These are phyloP conservation scores for Ceratonia siliqua DNA, from an alignment of 306 rosid genomes.

Conservation along the genomic window DNA sequence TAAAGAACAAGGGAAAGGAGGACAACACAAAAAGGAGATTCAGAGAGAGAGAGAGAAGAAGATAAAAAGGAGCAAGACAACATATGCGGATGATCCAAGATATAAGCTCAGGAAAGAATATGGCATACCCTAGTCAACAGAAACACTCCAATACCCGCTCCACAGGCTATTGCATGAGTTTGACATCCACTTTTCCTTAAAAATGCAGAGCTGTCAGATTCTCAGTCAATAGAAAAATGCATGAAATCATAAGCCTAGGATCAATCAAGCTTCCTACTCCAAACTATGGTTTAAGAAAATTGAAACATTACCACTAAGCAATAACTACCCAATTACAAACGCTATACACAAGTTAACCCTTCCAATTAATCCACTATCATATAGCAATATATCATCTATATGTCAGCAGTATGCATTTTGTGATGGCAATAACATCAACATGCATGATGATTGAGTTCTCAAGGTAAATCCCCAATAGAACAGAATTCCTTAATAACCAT, in stretches of 20 bases:
- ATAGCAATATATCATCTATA: neutral
- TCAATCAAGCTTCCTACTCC: neutral
- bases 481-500: neutral
- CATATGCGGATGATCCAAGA: neutral
- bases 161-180: slow-evolving; percentile 83
- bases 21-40: slow-evolving; percentile 17
- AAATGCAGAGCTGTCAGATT: slow-evolving; percentile 32
- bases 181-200: slow-evolving; percentile 87
- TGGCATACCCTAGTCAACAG: slow-evolving; percentile 75
- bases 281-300: slow-evolving; percentile 23
- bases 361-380: neutral
- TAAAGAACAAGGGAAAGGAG: neutral
- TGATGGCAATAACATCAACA: neutral
- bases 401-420: neutral
- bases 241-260: slow-evolving; percentile 4
- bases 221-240: slow-evolving; percentile 25
- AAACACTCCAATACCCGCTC: slow-evolving; percentile 92
- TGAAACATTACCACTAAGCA: neutral
- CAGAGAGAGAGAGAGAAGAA: neutral
- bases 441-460: neutral
- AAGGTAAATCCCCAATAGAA: neutral
- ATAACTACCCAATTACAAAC: neutral
- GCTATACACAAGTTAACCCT: neutral
- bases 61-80: neutral
- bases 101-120: slow-evolving; percentile 11